Percentiles rank a stretch among this genome's conserved stretches.
Conservation (phyloP, 1,139 yeast species). For the Magnusiomyces suaveolens region DNA sequence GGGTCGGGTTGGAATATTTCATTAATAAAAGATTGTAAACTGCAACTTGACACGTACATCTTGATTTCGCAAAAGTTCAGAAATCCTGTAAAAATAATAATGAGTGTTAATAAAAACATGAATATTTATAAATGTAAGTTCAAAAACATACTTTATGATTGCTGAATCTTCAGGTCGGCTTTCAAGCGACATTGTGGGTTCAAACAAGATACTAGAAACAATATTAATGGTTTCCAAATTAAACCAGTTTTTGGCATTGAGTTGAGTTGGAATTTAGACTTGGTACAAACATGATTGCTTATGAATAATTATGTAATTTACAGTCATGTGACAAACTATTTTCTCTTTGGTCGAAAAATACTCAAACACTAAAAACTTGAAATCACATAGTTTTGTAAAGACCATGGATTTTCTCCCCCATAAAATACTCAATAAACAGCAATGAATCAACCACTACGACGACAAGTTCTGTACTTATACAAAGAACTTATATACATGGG, state of each 20-base stretch:
- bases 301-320: background rate
- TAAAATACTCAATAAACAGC: slow-evolving; percentile 37
- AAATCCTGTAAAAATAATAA: slow-evolving; percentile 16
- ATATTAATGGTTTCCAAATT: background rate
- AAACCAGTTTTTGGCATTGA: background rate
- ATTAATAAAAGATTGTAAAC: background rate
- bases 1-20: background rate
- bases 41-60: slow-evolving; percentile 19
- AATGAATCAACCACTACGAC: slow-evolving; percentile 15
- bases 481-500: slow-evolving; percentile 34
- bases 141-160: background rate
- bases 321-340: no score
- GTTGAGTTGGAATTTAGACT: background rate
- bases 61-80: slow-evolving; percentile 24
- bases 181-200: background rate
- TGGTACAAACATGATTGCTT: background rate
- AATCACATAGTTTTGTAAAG: slow-evolving; percentile 49
- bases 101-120: background rate
- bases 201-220: background rate
- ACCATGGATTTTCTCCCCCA: slow-evolving; percentile 30
- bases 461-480: slow-evolving; percentile 28
- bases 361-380: no score
- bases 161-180: background rate
- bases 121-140: no score
- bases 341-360: no score